Base-by-base conservation (phyloP, 2,329 filamentous ascomycete species). In the Sarocladium strictum region DNA sequence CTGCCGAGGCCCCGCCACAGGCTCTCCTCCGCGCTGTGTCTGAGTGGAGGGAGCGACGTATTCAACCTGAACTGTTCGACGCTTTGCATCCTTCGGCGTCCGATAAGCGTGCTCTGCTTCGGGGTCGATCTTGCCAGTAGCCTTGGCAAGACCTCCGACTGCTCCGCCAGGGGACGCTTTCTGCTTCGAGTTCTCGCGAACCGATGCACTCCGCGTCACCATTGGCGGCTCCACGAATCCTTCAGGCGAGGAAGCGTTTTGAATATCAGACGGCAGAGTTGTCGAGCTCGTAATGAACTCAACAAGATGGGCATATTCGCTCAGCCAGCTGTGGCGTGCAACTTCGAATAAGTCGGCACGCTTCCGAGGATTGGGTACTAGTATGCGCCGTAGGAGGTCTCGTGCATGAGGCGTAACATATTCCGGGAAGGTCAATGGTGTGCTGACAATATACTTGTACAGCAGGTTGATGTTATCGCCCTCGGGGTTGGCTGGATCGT, bases 401-500 rank as follows among this genome's bases (percentile, higher is more conserved):
- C 94, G 83, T 21, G 94, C 93, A 70, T 99, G 94, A 7, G 94
- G 94, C 7, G 94, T 96, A 62, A 99, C 94, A 68, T 97, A 97
- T 84, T 99, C 94, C 58, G 94, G 94, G 69, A 99, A 99, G 3
- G 93, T 97, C 40, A 99, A 81, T 33, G 93, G 92, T 1, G 94
- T 99, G 54, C 90, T 95, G 57, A 97, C 93, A 63, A 99, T 99
- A 73, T 99, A 99, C 75, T 97, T 97, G 80, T 99, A 99, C 26
- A 99, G 78, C 11, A 99, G 80, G 69, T 99, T 99, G 75, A 99
- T 99, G 68, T 99, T 99, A 70, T 99, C 94, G 61, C 94, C 94
- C 72, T 99, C 94, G 2, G 94, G 94, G 67, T 99, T 99, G 45
- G 92, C 94, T 59, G 94, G 94, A 65, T 99, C 94, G 67, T 99